These are phyloP conservation scores for Barbatosphaeria neglecta DNA, from an alignment of 495 filamentous ascomycete genomes.

Conservation along the genomic window DNA sequence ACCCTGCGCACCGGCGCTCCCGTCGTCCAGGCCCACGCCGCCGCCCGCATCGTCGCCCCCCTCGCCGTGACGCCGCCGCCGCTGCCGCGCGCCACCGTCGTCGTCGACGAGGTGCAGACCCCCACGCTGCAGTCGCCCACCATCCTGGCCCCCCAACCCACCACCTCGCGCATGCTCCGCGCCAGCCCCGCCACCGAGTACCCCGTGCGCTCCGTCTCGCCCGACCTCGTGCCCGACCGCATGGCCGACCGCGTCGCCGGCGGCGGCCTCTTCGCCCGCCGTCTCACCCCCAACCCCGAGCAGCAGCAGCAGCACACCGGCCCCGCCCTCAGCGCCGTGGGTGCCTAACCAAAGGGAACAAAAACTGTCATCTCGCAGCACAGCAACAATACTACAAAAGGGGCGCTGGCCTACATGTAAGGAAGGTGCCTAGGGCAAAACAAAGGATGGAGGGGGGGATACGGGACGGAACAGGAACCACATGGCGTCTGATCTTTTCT, in stretches of 20 bases:
- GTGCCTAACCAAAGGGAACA: no score
- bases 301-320: constrained; percentile 8
- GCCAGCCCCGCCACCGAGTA: constrained; percentile 37
- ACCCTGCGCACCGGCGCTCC: constrained; percentile 26
- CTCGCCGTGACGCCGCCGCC: no score
- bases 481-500: no score
- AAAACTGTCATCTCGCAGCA: no score
- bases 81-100: constrained; percentile 13
- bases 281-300: constrained; percentile 31
- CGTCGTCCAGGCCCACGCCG: no score
- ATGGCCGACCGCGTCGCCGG: constrained; percentile 56
- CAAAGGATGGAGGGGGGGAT: no score
- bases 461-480: no score
- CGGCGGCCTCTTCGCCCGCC: constrained; percentile 33
- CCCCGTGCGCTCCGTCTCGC: constrained; percentile 33
- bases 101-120: constrained; percentile 24
- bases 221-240: constrained; percentile 52
- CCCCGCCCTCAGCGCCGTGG: neutral
- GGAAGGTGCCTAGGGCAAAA: no score
- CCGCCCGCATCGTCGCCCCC: no score
- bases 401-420: no score
- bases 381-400: no score
- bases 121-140: constrained; percentile 34
- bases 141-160: constrained; percentile 32
- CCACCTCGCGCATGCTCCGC: constrained; percentile 32